These are phyloP conservation scores for Knoxia roxburghii DNA, from an alignment of 257 asterid genomes.

Conservation along the genomic window DNA sequence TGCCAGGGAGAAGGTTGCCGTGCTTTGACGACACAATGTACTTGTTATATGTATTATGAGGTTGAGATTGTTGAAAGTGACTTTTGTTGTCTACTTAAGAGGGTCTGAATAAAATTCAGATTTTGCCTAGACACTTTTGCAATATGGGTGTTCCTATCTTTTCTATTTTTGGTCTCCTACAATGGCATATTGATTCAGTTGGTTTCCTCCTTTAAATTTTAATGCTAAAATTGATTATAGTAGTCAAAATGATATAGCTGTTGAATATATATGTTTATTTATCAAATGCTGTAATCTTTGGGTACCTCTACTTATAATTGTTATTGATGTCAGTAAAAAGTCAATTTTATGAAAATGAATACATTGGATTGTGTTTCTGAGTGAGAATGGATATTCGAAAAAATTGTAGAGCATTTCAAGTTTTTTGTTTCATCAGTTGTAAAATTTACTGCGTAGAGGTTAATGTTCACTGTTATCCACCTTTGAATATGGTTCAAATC, in stretches of 20 bases:
- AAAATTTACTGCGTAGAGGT: not conserved
- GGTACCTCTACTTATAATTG: not conserved
- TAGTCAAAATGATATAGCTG: not conserved
- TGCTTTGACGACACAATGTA: not conserved
- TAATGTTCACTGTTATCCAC: not conserved
- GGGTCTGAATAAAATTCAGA: not conserved
- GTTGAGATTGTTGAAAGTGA: not conserved
- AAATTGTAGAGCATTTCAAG: not conserved
- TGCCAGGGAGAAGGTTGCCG: not conserved
- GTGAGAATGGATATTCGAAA: not conserved
- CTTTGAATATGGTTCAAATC: too few species aligned
- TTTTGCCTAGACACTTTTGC: not conserved
- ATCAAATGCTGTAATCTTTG: not conserved
- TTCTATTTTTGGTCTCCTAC: not conserved
- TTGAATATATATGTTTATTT: not conserved
- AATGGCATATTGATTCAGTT: not conserved
- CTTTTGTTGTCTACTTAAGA: not conserved
- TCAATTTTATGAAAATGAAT: not conserved
- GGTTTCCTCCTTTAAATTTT: not conserved
- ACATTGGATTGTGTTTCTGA: not conserved
- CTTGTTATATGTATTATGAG: not conserved
- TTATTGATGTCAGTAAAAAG: not conserved
- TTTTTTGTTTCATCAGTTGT: too few species aligned
- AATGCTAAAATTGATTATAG: not conserved
- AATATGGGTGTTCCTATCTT: not conserved